Base-by-base conservation (phyloP, 2,329 filamentous ascomycete genomes). In the Fusarium nurragi region DNA sequence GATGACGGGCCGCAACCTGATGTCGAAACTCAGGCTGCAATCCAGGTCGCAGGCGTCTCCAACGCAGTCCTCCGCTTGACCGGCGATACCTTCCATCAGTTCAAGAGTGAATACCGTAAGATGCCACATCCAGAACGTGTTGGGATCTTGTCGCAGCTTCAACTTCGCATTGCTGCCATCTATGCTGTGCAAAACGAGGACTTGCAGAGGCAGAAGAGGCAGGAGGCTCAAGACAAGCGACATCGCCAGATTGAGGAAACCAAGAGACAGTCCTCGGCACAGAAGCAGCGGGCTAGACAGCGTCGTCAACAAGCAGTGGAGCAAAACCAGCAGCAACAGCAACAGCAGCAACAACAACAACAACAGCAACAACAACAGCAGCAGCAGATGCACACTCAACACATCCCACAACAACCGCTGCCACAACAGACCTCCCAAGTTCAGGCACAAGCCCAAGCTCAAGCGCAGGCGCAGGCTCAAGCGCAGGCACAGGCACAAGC, bases 151-250 rank as follows among this genome's bases (percentile, higher is more conserved):
- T 76, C 79, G 6, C 77, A 79, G 54, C 60, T 81, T 18, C 79
- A 81, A 54, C 72, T 81, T 13, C 72, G 79, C 14, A 74, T 81
- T 21, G 79, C 79, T 9, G 79, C 79, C 40, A 79, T 81, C 13
- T 81, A 80, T 49, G 79, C 79, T 12, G 73, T 81, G 3, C 78
- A 81, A 44, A 81, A 80, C 58, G 79, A 81, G 59, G 79, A 80
- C 37, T 60, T 77, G 45, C 79, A 81, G 61, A 74, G 79, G 12
- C 76, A 78, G 46, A 71, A 73, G 48, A 73, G 79, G 18, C 75
- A 77, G 45, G 77, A 79, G 10, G 73, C 74, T 6, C 76, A 78
- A 47, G 74, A 79, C 37, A 76, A 73, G 56, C 73, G 78, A 5
- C 77, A 80, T 54, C 72, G 70, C 16, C 74, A 79, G 44, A 74